phyloP scores from a whole-genome alignment of 106 monocot species.

The Platanthera zijinensis region DNA sequence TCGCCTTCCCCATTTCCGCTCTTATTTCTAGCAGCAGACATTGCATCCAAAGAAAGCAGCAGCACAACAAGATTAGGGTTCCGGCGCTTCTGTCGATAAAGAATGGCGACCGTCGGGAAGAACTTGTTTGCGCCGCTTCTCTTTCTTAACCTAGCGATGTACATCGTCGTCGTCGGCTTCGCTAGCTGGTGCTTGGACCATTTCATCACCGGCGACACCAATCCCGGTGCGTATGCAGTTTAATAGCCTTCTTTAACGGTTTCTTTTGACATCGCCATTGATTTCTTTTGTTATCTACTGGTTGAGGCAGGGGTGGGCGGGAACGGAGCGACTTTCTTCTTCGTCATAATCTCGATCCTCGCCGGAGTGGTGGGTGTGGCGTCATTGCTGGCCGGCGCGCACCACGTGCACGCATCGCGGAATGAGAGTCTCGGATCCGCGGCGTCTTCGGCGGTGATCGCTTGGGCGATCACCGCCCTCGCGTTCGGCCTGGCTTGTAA shows the following conservation, averaged over 20 bases:
- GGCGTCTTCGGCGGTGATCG: constrained; percentile 36
- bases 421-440: constrained; percentile 50
- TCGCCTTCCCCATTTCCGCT: no score
- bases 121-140: constrained; percentile 30
- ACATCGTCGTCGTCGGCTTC: constrained; percentile 42
- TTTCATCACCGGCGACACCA: constrained; percentile 50
- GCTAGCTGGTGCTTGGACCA: constrained; percentile 59
- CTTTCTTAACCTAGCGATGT: constrained; percentile 44
- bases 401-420: constrained; percentile 59
- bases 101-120: constrained; percentile 15
- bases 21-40: no score
- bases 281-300: neutral
- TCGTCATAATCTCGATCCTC: constrained; percentile 67
- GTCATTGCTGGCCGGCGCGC: constrained; percentile 63
- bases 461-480: constrained; percentile 67
- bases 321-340: constrained; percentile 82
- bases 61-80: no score
- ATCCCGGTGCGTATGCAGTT: constrained; percentile 4
- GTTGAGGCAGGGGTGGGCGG: constrained; percentile 31
- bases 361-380: constrained; percentile 70
- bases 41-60: no score
- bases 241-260: neutral
- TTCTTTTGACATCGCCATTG: no score
- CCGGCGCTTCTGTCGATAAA: no score
- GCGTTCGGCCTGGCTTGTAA: constrained; percentile 89